phyloP scores from a whole-genome alignment of 331 rosid genomes.

The Phaseolus coccineus region DNA sequence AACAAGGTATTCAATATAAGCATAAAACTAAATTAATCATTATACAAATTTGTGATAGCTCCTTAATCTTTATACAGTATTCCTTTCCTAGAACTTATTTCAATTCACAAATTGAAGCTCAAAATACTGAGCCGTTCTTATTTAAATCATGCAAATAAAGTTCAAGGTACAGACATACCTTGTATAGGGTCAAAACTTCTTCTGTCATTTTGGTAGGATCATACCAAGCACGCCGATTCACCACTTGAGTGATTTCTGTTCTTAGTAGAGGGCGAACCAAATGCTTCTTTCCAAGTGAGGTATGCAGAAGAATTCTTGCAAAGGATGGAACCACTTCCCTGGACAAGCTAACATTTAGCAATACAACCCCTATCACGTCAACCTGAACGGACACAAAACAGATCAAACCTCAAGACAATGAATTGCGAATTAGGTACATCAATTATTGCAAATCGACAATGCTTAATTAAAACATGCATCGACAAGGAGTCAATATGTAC shows the following conservation, averaged over 20 bases:
- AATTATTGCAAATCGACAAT: not conserved
- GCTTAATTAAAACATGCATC: constrained; percentile 53
- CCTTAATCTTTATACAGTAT: constrained; percentile 4
- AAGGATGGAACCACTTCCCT: constrained; percentile 97
- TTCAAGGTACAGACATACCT: constrained; percentile 60
- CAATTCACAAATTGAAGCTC: constrained; percentile 5
- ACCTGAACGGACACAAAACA: constrained; percentile 59
- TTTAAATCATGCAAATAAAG: constrained; percentile 2
- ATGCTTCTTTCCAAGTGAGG: constrained; percentile 96
- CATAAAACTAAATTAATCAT: not conserved
- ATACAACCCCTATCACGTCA: constrained; percentile 73
- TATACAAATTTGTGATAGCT: constrained; percentile 16
- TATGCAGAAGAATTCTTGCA: constrained; percentile 92
- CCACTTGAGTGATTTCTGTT: constrained; percentile 90
- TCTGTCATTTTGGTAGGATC: constrained; percentile 85
- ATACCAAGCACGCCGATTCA: constrained; percentile 93
- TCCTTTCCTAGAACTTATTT: constrained; percentile 18
- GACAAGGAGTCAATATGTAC: constrained; percentile 53
- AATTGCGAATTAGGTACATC: not conserved
- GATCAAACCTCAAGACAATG: constrained; percentile 1
- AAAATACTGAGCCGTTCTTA: constrained; percentile 14
- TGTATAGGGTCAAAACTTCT: constrained; percentile 79
- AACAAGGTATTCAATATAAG: not conserved
- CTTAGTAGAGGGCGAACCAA: constrained; percentile 92
- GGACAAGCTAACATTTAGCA: constrained; percentile 85